A percentile compares a stretch with the other conserved stretches of the same genome.
Evolutionary conservation across 495 filamentous ascomycete genomes (phyloP).

Genomic region (Xylaria flabelliformis): DNA sequence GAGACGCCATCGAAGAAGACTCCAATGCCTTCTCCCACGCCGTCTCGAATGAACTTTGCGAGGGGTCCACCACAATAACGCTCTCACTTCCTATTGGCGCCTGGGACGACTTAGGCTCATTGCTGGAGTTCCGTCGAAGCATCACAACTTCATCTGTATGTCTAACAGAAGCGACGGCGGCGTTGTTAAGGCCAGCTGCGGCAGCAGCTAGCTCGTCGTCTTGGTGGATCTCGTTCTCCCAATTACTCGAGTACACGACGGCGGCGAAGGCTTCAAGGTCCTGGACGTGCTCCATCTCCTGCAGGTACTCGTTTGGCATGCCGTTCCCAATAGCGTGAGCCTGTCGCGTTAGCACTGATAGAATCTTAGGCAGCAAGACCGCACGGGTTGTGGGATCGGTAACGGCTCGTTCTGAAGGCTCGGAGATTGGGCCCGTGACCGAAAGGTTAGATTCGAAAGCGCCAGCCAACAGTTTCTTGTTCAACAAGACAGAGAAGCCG

Average conservation of each 20-base stretch:
- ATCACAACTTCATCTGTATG: slow-evolving; percentile 21
- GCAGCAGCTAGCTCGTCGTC: slow-evolving; percentile 41
- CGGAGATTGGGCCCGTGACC: slow-evolving; percentile 33
- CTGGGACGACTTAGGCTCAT: slow-evolving; percentile 26
- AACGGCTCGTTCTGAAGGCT: slow-evolving; percentile 41
- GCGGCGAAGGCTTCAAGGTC: slow-evolving; percentile 95
- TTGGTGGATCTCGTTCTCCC: slow-evolving; percentile 70
- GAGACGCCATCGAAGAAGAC: slow-evolving; percentile 16
- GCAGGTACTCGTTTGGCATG: slow-evolving; percentile 87
- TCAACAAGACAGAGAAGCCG: slow-evolving; percentile 79
- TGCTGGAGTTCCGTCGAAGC: slow-evolving; percentile 22
- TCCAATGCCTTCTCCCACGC: slow-evolving; percentile 67
- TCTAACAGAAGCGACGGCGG: slow-evolving; percentile 17
- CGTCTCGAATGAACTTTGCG: slow-evolving; percentile 61
- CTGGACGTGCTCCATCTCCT: slow-evolving; percentile 78
- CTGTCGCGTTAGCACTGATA: slow-evolving; percentile 85
- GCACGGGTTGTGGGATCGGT: slow-evolving; percentile 58
- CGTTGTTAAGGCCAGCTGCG: slow-evolving; percentile 25
- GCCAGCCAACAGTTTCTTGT: slow-evolving; percentile 75
- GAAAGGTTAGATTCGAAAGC: slow-evolving; percentile 67
- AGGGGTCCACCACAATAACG: slow-evolving; percentile 51
- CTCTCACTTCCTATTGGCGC: slow-evolving; percentile 45
- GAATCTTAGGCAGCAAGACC: slow-evolving; percentile 83
- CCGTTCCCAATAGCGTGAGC: slow-evolving; percentile 88
- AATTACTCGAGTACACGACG: slow-evolving; percentile 92